Conservation (phyloP, 805 yeast genomes). For the Lachancea sp. region DNA sequence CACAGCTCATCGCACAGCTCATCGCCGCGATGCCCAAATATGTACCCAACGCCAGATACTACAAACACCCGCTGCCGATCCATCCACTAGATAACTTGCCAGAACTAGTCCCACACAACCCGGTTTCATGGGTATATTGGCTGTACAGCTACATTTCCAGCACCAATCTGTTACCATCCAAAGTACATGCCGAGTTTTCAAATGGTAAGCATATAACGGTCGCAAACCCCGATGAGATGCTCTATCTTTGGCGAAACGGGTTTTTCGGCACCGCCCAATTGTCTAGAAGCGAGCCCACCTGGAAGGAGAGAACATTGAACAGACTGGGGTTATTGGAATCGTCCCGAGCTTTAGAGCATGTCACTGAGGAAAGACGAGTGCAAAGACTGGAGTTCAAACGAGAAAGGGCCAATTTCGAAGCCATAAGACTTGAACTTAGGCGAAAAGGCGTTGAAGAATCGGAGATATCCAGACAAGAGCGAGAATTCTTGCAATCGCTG, state of each 20-base stretch:
- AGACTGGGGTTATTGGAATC: conserved; percentile 37
- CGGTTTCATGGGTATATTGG: conserved; percentile 54
- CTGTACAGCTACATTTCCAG: conserved; percentile 30
- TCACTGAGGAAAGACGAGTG: conserved; percentile 64
- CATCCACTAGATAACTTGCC: conserved; percentile 43
- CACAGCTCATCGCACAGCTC: conserved; percentile 1
- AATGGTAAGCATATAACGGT: conserved; percentile 34
- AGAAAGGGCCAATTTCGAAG: conserved; percentile 57
- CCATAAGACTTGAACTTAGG: conserved; percentile 37
- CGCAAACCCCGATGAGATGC: conserved; percentile 40
- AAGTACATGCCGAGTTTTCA: conserved; percentile 29
- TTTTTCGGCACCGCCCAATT: conserved; percentile 90
- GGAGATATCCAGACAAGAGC: conserved; percentile 27
- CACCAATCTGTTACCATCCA: conserved; percentile 14
- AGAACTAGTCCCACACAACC: conserved; percentile 54
- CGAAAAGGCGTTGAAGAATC: conserved; percentile 34
- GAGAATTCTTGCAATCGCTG: conserved; percentile 26
- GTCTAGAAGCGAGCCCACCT: conserved; percentile 89
- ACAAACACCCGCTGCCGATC: conserved; percentile 55
- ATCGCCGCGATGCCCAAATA: conserved; percentile 31
- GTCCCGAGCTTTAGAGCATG: conserved; percentile 57
- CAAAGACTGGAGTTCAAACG: conserved; percentile 68
- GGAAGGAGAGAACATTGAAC: conserved; percentile 62
- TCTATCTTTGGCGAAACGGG: conserved; percentile 70
- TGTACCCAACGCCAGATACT: conserved; percentile 27